Evolutionary conservation across 345 rosid species (phyloP).

Genomic region (Viola odorata): DNA sequence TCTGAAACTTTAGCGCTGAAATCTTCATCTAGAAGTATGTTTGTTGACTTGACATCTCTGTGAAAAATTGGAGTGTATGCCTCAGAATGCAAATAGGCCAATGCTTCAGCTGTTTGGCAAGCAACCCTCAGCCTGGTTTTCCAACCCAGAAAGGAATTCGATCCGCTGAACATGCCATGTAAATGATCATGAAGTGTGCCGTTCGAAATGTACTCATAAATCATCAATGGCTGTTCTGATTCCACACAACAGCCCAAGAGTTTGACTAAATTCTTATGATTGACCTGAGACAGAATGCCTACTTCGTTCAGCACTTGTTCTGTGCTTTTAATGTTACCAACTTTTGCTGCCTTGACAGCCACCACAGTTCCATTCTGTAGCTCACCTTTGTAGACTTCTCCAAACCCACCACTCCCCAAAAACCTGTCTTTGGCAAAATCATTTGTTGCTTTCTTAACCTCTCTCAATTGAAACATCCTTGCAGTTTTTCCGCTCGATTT

Average conservation of each 20-base stretch:
- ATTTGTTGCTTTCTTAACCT: constrained; percentile 49
- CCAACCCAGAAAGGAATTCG: constrained; percentile 33
- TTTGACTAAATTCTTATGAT: constrained; percentile 55
- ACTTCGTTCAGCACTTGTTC: constrained; percentile 63
- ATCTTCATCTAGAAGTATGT: constrained; percentile 44
- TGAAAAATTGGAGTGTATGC: constrained; percentile 53
- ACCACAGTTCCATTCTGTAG: constrained; percentile 45
- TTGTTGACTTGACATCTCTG: constrained; percentile 57
- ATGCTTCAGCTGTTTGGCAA: constrained; percentile 51
- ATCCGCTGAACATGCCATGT: constrained; percentile 23
- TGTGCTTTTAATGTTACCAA: constrained; percentile 59
- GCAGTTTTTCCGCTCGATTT: constrained; percentile 45
- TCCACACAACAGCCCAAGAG: constrained; percentile 60
- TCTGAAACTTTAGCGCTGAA: constrained; percentile 42
- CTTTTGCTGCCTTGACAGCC: constrained; percentile 56
- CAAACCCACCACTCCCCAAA: constrained; percentile 58
- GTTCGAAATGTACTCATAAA: constrained; percentile 50
- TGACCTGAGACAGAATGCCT: constrained; percentile 58
- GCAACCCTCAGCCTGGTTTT: constrained; percentile 45
- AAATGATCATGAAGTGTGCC: constrained; percentile 56
- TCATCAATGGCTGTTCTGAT: constrained; percentile 49
- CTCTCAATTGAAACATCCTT: constrained; percentile 40
- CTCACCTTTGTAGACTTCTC: constrained; percentile 60
- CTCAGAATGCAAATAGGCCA: constrained; percentile 52
- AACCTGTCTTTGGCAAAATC: constrained; percentile 38